Conservation (phyloP, 306 rosid species). For the Lathyrus aphaca region DNA sequence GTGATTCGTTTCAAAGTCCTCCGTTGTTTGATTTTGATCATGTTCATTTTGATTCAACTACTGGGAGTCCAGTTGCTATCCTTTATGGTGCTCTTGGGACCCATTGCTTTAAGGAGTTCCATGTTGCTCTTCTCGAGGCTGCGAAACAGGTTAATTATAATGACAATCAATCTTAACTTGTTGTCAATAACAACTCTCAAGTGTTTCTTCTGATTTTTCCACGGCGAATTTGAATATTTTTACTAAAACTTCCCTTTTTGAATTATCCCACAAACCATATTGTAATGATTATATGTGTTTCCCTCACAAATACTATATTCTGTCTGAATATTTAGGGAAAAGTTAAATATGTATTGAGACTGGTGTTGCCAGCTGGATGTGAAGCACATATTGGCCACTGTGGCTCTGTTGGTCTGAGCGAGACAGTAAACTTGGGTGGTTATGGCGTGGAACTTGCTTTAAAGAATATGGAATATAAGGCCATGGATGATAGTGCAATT, state of each 20-base stretch:
- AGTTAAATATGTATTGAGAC: constrained; percentile 77
- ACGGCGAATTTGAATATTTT: not conserved
- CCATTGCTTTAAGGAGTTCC: constrained; percentile 83
- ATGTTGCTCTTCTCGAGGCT: constrained; percentile 68
- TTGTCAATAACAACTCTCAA: not conserved
- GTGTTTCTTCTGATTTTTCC: constrained; percentile 11
- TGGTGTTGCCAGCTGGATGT: constrained; percentile 82
- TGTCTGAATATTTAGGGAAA: constrained; percentile 58
- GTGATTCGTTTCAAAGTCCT: constrained; percentile 71
- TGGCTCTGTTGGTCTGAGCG: constrained; percentile 81
- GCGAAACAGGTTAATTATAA: constrained; percentile 67
- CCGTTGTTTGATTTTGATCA: constrained; percentile 91
- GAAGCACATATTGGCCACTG: constrained; percentile 65
- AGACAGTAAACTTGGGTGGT: constrained; percentile 89
- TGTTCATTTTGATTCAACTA: constrained; percentile 67
- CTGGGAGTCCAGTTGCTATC: constrained; percentile 71
- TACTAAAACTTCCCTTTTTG: too few species aligned
- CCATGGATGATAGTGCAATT: constrained; percentile 84
- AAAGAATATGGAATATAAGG: constrained; percentile 98
- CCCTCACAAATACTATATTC: too few species aligned
- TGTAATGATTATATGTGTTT: too few species aligned
- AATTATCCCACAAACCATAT: too few species aligned
- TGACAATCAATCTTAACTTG: constrained; percentile 5
- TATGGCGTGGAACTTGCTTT: constrained; percentile 96
- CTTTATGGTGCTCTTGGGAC: constrained; percentile 96